phyloP scores from a whole-genome alignment of 2,329 filamentous ascomycete species.

The Diplodia scrobiculata region DNA sequence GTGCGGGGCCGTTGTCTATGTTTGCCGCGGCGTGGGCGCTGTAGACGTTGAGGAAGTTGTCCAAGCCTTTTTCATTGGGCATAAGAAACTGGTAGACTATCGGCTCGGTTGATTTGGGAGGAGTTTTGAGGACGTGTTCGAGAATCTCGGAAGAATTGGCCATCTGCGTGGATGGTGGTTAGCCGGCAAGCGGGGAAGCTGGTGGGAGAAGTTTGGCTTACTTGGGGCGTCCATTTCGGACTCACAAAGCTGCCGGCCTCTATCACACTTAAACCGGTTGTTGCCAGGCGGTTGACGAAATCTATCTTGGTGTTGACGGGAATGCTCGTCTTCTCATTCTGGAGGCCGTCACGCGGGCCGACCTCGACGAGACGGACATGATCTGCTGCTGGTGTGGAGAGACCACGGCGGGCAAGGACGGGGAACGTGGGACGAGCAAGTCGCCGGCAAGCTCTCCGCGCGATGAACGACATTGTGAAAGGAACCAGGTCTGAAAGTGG shows the following conservation, averaged over 20 bases:
- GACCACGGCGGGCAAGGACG: slow-evolving; percentile 3
- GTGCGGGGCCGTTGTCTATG: slow-evolving; percentile 43
- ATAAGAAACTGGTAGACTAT: slow-evolving; percentile 80
- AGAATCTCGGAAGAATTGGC: slow-evolving; percentile 75
- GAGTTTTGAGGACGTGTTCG: slow-evolving; percentile 63
- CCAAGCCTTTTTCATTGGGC: slow-evolving; percentile 73
- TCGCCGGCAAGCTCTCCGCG: neutral
- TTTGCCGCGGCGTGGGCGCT: slow-evolving; percentile 51
- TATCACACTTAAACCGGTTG: slow-evolving; percentile 70
- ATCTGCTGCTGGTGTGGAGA: slow-evolving; percentile 24
- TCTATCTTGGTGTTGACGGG: slow-evolving; percentile 73
- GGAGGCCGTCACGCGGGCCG: slow-evolving; percentile 66
- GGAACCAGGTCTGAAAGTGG: neutral
- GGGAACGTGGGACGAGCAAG: neutral
- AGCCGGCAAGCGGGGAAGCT: slow-evolving; percentile 3
- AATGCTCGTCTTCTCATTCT: slow-evolving; percentile 77
- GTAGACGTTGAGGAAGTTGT: slow-evolving; percentile 61
- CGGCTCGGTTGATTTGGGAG: slow-evolving; percentile 56
- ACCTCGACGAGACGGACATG: slow-evolving; percentile 66
- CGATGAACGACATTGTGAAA: slow-evolving; percentile 17
- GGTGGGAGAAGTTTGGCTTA: slow-evolving; percentile 19
- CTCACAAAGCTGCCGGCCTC: slow-evolving; percentile 82
- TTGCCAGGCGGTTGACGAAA: slow-evolving; percentile 68
- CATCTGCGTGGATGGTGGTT: slow-evolving; percentile 60
- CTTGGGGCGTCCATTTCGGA: slow-evolving; percentile 80